Evolutionary conservation across 768 basidiomycete species (phyloP).

Genomic region (Trametes cinnabarina): DNA sequence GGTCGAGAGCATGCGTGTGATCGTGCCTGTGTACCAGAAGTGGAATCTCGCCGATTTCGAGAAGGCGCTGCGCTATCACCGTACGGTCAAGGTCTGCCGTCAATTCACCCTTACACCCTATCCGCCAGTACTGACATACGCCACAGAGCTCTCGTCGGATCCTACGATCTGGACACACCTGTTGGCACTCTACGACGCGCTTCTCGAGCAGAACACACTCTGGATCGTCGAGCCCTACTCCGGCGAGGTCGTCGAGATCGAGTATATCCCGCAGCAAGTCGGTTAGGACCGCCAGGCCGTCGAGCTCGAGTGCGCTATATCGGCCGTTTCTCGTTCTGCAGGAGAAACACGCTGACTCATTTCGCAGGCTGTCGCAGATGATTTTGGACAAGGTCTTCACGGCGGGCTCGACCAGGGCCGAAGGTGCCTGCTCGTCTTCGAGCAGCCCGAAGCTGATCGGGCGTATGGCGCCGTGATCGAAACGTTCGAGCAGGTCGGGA

Average conservation of each 20-base stretch:
- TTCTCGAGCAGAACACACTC: constrained; percentile 92
- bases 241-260: constrained; percentile 86
- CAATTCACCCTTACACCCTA: too few relatives aligned
- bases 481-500: constrained; percentile 85
- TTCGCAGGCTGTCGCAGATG: constrained; percentile 87
- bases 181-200: constrained; percentile 89
- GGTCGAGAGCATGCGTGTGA: constrained; percentile 93
- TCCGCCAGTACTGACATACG: neutral
- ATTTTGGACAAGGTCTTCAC: constrained; percentile 91
- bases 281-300: constrained; percentile 85
- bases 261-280: constrained; percentile 82
- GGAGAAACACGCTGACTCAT: neutral
- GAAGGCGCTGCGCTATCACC: constrained; percentile 81
- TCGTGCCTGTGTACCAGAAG: constrained; percentile 91
- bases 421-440: constrained; percentile 89
- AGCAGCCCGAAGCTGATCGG: constrained; percentile 81
- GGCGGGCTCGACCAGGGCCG: constrained; percentile 97
- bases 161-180: constrained; percentile 95
- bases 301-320: constrained; percentile 77
- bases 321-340: neutral
- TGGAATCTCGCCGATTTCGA: constrained; percentile 90
- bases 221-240: constrained; percentile 96
- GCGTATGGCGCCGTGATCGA: constrained; percentile 87
- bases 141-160: constrained; percentile 87
- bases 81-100: constrained; percentile 71